Evolutionary conservation across 1,284 basidiomycete genomes (phyloP).

Genomic region (Pseudomicrostroma phylloplanum): DNA sequence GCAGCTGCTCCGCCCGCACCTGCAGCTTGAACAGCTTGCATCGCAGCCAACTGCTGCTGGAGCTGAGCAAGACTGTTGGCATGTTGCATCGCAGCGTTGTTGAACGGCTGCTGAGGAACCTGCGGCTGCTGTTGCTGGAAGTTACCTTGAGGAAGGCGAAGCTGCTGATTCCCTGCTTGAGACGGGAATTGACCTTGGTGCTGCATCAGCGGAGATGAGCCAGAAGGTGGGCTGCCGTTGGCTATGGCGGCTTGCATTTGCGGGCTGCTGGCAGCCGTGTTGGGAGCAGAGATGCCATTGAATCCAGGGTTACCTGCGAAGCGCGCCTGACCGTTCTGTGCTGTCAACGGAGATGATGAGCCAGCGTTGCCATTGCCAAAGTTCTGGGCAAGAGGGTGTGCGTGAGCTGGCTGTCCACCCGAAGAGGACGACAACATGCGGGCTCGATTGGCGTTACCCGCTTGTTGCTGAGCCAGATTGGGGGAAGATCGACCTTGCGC

Average conservation of each 20-base stretch:
- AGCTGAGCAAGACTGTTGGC: constrained; percentile 17
- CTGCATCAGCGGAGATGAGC: background rate
- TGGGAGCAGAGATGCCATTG: background rate
- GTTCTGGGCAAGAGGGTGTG: constrained; percentile 16
- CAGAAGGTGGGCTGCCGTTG: background rate
- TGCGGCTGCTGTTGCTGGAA: constrained; percentile 22
- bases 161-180: background rate
- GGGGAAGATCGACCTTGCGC: background rate
- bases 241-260: background rate
- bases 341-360: background rate
- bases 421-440: background rate
- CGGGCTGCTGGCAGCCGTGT: background rate
- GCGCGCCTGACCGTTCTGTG: background rate
- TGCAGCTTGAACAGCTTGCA: constrained; percentile 16
- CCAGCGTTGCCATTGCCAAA: background rate
- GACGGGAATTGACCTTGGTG: background rate
- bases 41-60: constrained; percentile 26
- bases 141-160: background rate
- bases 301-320: background rate
- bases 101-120: background rate
- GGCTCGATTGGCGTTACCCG: background rate
- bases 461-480: background rate
- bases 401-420: constrained; percentile 2
- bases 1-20: constrained; percentile 14
- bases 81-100: constrained; percentile 15